These are phyloP conservation scores for Barnettozyma botsteinii DNA, from an alignment of 805 yeast genomes.

Conservation along the genomic window DNA sequence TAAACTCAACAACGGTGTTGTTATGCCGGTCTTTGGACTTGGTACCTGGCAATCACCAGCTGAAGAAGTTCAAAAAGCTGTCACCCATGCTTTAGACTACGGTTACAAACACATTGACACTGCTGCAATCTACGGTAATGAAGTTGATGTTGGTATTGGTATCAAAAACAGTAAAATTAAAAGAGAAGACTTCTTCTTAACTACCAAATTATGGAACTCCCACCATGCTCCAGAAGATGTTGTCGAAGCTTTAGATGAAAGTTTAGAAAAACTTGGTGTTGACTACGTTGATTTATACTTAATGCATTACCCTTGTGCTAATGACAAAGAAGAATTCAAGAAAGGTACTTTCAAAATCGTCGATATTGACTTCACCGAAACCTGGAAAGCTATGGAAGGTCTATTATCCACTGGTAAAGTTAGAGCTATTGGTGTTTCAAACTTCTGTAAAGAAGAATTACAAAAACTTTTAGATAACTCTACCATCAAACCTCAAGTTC, in stretches of 20 bases:
- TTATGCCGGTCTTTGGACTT: slow-evolving; percentile 44
- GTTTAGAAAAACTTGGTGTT: slow-evolving; percentile 37
- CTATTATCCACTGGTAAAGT: slow-evolving; percentile 44
- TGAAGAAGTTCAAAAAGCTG: slow-evolving; percentile 37
- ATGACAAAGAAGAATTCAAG: slow-evolving; percentile 6
- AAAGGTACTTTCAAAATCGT: slow-evolving; percentile 15
- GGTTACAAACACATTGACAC: slow-evolving; percentile 71
- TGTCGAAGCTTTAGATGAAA: slow-evolving; percentile 34
- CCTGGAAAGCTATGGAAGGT: slow-evolving; percentile 34
- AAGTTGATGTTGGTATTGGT: slow-evolving; percentile 52
- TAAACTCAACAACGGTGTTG: slow-evolving; percentile 43
- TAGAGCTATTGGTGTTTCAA: slow-evolving; percentile 56
- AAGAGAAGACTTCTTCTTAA: slow-evolving; percentile 35
- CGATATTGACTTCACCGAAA: slow-evolving; percentile 2
- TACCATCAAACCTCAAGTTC: slow-evolving; percentile 48
- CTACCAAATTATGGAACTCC: slow-evolving; percentile 3
- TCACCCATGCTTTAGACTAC: slow-evolving; percentile 45
- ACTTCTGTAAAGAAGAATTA: slow-evolving; percentile 46
- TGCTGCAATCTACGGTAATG: slow-evolving; percentile 58
- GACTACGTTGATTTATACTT: slow-evolving; percentile 54
- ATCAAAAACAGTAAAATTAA: slow-evolving; percentile 35
- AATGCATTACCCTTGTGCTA: slow-evolving; percentile 54
- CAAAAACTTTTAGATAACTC: slow-evolving; percentile 37
- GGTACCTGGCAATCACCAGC: slow-evolving; percentile 36
- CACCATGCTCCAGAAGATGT: slow-evolving; percentile 4